Base-by-base conservation (phyloP, 1,139 yeast genomes). In the Debaryomyces sp. region DNA sequence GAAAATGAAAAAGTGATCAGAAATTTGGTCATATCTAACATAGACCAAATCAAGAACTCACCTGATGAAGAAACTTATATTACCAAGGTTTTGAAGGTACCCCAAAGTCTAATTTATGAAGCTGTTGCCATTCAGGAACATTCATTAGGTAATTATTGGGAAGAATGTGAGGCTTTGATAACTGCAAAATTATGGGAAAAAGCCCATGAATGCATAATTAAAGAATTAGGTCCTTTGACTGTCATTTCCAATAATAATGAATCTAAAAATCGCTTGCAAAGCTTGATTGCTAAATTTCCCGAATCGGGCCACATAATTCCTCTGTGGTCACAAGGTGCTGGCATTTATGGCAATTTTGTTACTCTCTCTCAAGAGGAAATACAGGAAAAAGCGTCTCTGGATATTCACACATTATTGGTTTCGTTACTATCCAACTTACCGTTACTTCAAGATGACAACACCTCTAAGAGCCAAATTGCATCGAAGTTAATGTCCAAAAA, bases 201-300 rank as follows among this genome's bases (percentile, higher is more conserved):
- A 41, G 96, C 96, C 0, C 96, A 89, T 57, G 64, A 68, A 1
- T 71, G 82, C 0, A 70, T 89, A 4, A 60, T 82, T 3, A 60
- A 69, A 3, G 64, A 74, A 13, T 85, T 91, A 35, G 97, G 94
- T 0, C 97, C 98, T 9, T 59, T 66, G 41, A 76, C 83, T 24
- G 78, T 85, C 27, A 77, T 88, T 26, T 70, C 78, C 12, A 70
- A 77, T 48, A 68, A 74, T 7, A 62, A 67, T 5, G 58, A 64
- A 4, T 60, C 78, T 7, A 64, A 61, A 3, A 59, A 65, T 23
- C 56, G 57, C 13, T 67, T 89, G 12, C 58, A 66, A 12, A 62
- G 60, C 0, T 58, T 89, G 5, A 62, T 86, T 36, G 48, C 63
- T 1, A 55, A 67, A 55, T 80, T 87, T 62, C 84, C 86, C 5